Conservation (phyloP, 2,329 filamentous ascomycete species). For the Aureobasidium sp. region DNA sequence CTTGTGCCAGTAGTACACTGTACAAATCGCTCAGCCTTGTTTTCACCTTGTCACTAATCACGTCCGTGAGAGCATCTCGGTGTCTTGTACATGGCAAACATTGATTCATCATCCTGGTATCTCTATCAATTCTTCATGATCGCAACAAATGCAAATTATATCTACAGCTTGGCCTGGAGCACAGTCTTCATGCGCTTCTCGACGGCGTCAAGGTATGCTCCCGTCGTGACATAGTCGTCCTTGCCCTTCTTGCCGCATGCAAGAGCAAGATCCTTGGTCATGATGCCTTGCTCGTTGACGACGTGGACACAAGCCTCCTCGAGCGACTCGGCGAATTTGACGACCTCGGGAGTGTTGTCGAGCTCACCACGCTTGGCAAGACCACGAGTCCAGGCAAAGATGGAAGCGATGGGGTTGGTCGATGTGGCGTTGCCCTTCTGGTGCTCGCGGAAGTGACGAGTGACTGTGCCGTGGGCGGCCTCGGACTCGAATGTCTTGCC, state of each 20-base stretch:
- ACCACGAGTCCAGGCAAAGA: conserved; percentile 98
- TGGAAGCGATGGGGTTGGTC: conserved; percentile 97
- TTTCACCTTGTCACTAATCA: background rate
- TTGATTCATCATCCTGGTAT: conserved; percentile 5
- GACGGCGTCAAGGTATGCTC: conserved; percentile 85
- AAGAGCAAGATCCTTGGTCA: conserved; percentile 99
- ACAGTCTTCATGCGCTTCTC: conserved; percentile 79
- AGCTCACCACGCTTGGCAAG: conserved; percentile 88
- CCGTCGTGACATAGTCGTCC: conserved; percentile 83
- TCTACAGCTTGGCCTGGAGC: conserved; percentile 68
- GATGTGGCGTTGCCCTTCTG: conserved; percentile 96
- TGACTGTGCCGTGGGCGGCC: conserved; percentile 96
- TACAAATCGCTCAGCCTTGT: background rate
- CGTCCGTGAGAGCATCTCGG: background rate
- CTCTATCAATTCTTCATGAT: conserved; percentile 1
- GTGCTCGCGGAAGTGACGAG: conserved; percentile 96
- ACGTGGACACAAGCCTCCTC: conserved; percentile 93
- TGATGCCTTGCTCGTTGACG: conserved; percentile 87
- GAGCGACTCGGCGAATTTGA: conserved; percentile 83
- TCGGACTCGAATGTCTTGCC: conserved; percentile 97
- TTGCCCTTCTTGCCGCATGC: conserved; percentile 84
- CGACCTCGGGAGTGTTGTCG: conserved; percentile 84
- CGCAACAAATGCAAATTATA: background rate
- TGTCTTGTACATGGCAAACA: background rate
- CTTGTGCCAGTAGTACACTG: background rate